phyloP scores from a whole-genome alignment of 2,329 filamentous ascomycete genomes.

The Torrubiellomyces zombiae region DNA sequence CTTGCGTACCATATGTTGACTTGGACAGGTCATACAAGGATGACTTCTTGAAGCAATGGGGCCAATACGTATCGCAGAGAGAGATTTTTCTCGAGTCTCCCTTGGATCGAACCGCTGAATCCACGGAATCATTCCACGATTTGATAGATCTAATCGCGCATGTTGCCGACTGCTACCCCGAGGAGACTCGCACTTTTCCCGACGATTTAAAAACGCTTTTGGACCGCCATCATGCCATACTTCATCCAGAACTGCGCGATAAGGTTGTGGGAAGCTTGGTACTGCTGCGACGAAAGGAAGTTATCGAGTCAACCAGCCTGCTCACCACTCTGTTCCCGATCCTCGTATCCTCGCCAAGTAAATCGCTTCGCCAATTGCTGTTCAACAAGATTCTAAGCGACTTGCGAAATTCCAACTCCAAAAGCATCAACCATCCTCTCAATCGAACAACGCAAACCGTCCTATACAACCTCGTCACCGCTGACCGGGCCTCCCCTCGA shows the following conservation, averaged over 20 bases:
- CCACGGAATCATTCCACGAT: constrained; percentile 72
- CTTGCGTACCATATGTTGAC: constrained; percentile 1
- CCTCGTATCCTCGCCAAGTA: constrained; percentile 80
- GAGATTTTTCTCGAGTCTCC: constrained; percentile 85
- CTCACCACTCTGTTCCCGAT: constrained; percentile 91
- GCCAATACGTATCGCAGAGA: constrained; percentile 79
- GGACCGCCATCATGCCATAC: constrained; percentile 60
- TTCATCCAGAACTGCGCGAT: constrained; percentile 75
- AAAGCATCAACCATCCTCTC: constrained; percentile 76
- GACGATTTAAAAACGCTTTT: constrained; percentile 69
- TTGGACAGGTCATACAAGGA: constrained; percentile 60
- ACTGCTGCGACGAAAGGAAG: constrained; percentile 74
- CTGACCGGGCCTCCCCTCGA: constrained; percentile 69
- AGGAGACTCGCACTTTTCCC: constrained; percentile 60
- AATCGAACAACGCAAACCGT: constrained; percentile 90
- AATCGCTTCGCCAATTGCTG: constrained; percentile 68
- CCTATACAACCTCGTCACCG: constrained; percentile 78
- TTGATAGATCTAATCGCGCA: constrained; percentile 89
- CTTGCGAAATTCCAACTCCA: constrained; percentile 72
- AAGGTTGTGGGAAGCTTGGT: constrained; percentile 88
- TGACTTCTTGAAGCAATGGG: constrained; percentile 76
- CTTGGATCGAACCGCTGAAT: constrained; percentile 57
- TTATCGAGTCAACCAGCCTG: constrained; percentile 70
- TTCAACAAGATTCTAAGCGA: constrained; percentile 84
- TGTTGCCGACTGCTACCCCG: constrained; percentile 82